Evolutionary conservation across 805 yeast genomes (phyloP), one percentile per base, ranked within the genome.

Genomic region (Suhomyces sp.): DNA sequence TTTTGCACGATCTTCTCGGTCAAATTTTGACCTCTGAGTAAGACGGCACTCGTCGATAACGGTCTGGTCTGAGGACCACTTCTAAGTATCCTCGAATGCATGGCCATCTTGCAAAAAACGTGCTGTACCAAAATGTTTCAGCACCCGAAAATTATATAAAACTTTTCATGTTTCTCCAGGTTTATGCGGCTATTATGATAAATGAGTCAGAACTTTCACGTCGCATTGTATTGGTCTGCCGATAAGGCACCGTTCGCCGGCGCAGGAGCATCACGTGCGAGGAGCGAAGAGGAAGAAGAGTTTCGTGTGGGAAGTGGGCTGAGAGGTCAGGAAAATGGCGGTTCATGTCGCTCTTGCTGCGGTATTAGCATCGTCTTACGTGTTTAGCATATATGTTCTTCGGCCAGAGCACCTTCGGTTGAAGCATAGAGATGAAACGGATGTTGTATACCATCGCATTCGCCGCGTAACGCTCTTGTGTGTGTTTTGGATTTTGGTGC

Each of bases 1-100:
- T 81, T 82, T 67, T 94, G 99, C 9, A 91, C 97, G 54, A 96
- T 90, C 72, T 94, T 94, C 73, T 94, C 99, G 21, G 97, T 92
- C 61, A 93, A 71, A 63, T 92, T 94, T 72, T 94, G 99, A 19
- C 85, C 85, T 43, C 75, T 57, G 21, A 44, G 50, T 20, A 50
- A 44, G 15, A 25, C 37, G 10, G 48, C 19, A 8, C 47, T 46
- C 22, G 49, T 37, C 5, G 53, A 41, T n/a, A 50, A 43, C 22
- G 43, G 37, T 50, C 53, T 50, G 19, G 29, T 13, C 21, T 40
- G 50, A 37, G 20, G 41, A 19, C 44, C 27, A 13, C 13, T 31
- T 15, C 48, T 35, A 5, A 46, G n/a, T n/a, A 46, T 6, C 25
- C 44, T 22, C 12, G 29, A 21, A 41, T 41, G 25, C 10, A 41